Evolutionary conservation across 306 rosid species (phyloP).

Genomic region (Boehmeria nivea): DNA sequence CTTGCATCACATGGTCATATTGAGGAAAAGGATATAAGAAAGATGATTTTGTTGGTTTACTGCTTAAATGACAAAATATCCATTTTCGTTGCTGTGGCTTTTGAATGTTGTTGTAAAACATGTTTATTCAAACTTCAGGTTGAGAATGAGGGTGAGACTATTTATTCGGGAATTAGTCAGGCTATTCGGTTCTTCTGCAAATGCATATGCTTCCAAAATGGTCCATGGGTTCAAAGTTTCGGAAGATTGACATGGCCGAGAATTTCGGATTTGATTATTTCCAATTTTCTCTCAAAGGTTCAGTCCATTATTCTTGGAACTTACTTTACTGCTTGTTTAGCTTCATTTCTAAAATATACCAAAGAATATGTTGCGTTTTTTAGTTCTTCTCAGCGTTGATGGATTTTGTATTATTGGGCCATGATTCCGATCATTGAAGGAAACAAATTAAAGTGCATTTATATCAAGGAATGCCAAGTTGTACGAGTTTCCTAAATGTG

Average conservation of each 20-base stretch:
- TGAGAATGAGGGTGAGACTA: conserved; percentile 49
- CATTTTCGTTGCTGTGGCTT: background rate
- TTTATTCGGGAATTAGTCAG: conserved; percentile 58
- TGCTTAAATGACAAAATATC: background rate
- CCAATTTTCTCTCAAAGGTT: conserved; percentile 87
- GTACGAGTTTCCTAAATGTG: too few species aligned
- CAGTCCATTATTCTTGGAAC: conserved; percentile 2
- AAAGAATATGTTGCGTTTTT: too few species aligned
- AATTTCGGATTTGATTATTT: conserved; percentile 82
- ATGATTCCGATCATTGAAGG: too few species aligned
- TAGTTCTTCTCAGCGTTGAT: too few species aligned
- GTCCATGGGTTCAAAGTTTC: conserved; percentile 64
- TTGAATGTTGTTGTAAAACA: conserved; percentile 10
- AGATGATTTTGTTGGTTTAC: background rate
- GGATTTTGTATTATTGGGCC: too few species aligned
- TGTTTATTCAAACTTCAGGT: conserved; percentile 41
- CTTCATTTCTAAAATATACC: too few species aligned
- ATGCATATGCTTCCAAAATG: conserved; percentile 58
- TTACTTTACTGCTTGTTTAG: background rate
- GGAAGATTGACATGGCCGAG: conserved; percentile 93
- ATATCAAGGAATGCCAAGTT: too few species aligned
- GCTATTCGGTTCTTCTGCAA: conserved; percentile 54
- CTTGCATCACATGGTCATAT: background rate
- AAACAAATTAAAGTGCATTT: too few species aligned
- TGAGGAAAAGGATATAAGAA: background rate